Base-by-base conservation (phyloP, 2,329 filamentous ascomycete species). In the Fusarium staphyleae region DNA sequence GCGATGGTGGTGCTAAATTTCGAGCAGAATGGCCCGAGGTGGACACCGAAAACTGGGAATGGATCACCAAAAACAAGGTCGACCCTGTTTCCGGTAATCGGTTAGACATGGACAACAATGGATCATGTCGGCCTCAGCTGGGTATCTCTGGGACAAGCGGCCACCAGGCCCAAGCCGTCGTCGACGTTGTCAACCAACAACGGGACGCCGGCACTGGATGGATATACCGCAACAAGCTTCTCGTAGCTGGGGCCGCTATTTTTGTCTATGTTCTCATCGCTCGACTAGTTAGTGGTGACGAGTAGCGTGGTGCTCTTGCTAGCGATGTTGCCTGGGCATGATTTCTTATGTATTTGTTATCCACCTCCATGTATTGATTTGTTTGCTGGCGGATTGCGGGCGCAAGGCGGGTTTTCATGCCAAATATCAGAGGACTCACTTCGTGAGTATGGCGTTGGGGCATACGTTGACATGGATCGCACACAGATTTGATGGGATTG, bases 1-100 rank as follows among this genome's bases (percentile, higher is more conserved):
- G 95, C 16, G 95, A 99, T 70, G 93, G 93, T 11, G 95, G 95
- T 3, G 85, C 88, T 67, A 96, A 96, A 76, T 99, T 99, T 73
- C 84, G 87, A 49, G 79, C 84, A 10, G 91, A 98, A 75, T 99
- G 93, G 91, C 86, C 91, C 13, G 93, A 97, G 39, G 69, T 96
- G 16, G 92, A 99, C 70, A 79, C 83, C 59, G 90, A 95, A 78
- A 99, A 99, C 71, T 90, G 88, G 87, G 86, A 86, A 67, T 97
- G 91, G 91, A 96, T 99, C 81, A 86, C 86, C 70, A 86, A 91
- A 69, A 86, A 90, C 69, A 85, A 86, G 62, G 86, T 99, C 63
- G 91, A 99, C 72, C 77, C 83, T 5, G 77, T 78, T 9, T 96
- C 91, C 0, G 95, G 95, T 2, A 82, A 83, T 57, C 81, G 83